phyloP scores from a whole-genome alignment of 2,329 filamentous ascomycete species.

The Annulohypoxylon truncatum region DNA sequence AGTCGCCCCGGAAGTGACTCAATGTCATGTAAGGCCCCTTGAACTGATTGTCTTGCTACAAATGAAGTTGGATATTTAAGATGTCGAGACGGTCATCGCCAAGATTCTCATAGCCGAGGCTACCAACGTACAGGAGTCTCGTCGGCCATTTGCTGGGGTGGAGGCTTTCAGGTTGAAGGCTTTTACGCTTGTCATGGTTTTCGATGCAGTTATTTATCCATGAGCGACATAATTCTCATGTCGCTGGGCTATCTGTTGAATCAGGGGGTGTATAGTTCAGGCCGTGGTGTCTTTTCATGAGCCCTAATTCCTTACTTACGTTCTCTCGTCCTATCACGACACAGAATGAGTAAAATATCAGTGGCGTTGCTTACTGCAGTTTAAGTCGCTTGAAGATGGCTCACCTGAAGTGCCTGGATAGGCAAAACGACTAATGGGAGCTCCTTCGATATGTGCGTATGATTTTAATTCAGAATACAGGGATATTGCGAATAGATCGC shows the following conservation, averaged over 20 bases:
- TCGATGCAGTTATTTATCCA: constrained; percentile 22
- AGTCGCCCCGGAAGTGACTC: constrained; percentile 22
- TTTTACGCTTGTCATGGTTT: constrained; percentile 17
- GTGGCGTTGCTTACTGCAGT: neutral
- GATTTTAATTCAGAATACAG: too few species aligned
- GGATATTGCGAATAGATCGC: too few species aligned
- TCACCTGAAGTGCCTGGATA: constrained; percentile 9
- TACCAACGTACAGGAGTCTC: constrained; percentile 21
- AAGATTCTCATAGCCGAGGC: neutral
- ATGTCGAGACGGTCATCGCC: neutral
- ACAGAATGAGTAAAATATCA: neutral
- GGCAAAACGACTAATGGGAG: too few species aligned
- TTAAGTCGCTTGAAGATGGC: neutral
- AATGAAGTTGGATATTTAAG: constrained; percentile 8
- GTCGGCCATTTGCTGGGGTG: constrained; percentile 1
- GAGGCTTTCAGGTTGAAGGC: neutral
- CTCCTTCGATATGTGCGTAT: too few species aligned
- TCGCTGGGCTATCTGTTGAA: neutral
- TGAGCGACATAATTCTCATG: constrained; percentile 21
- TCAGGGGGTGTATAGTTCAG: constrained; percentile 1
- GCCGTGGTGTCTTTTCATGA: neutral
- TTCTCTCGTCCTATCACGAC: neutral
- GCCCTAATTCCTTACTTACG: neutral
- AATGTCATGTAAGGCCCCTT: constrained; percentile 21
- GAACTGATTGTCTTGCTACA: neutral